phyloP scores from a whole-genome alignment of 129 eudicot genomes.

The Chrysanthemum lavandulifolium region DNA sequence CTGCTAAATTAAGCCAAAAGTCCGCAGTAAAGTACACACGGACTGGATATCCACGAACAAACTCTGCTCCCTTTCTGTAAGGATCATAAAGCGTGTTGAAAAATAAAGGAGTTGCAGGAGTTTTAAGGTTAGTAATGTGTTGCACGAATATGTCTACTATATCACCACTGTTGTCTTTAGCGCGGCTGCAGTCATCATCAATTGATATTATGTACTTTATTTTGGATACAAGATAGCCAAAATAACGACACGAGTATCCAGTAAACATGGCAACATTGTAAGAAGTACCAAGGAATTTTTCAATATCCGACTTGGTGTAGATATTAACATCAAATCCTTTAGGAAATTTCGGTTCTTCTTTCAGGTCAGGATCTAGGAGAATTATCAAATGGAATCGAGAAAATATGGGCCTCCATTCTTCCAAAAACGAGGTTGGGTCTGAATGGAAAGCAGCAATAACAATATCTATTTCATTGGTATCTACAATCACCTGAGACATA shows the following conservation, averaged over 20 bases:
- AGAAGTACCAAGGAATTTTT: conserved; percentile 41
- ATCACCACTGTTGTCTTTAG: conserved; percentile 59
- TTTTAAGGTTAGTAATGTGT: conserved; percentile 70
- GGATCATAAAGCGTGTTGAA: conserved; percentile 94
- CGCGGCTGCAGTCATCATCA: conserved; percentile 85
- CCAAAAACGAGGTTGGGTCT: conserved; percentile 86
- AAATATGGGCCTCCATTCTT: conserved; percentile 78
- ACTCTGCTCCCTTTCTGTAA: conserved; percentile 79
- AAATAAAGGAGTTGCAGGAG: conserved; percentile 98
- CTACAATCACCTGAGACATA: conserved; percentile 63
- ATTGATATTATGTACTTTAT: conserved; percentile 74
- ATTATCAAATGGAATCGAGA: conserved; percentile 84
- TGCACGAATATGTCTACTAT: conserved; percentile 59
- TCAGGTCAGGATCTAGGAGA: conserved; percentile 84
- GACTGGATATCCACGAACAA: conserved; percentile 96
- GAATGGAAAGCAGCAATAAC: conserved; percentile 80
- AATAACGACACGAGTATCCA: conserved; percentile 87
- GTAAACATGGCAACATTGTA: conserved; percentile 51
- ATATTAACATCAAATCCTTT: conserved; percentile 54
- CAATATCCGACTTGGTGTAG: conserved; percentile 69
- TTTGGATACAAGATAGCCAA: conserved; percentile 83
- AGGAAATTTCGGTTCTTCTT: conserved; percentile 61
- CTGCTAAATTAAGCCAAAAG: conserved; percentile 88
- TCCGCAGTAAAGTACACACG: conserved; percentile 78
- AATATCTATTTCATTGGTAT: conserved; percentile 74